phyloP scores from a whole-genome alignment of 1,284 basidiomycete genomes.

The Ganoderma leucocontextum region DNA sequence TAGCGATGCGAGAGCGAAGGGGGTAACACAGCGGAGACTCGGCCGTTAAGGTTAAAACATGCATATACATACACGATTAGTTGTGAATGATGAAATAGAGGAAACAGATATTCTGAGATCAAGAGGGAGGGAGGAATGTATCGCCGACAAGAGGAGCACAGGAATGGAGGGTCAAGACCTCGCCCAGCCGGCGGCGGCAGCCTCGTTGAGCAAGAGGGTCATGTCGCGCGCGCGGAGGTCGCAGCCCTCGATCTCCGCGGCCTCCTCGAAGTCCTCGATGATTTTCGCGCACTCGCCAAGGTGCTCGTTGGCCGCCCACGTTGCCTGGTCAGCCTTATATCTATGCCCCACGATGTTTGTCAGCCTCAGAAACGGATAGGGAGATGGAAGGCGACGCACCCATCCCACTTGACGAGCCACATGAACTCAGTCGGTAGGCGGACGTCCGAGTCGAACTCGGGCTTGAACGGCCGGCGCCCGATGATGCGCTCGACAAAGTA shows the following conservation, averaged over 20 bases:
- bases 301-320: slow-evolving; percentile 28
- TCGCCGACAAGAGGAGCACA: not conserved
- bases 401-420: slow-evolving; percentile 34
- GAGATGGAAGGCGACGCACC: slow-evolving; percentile 17
- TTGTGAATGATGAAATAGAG: not conserved
- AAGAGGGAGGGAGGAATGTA: not conserved
- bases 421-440: slow-evolving; percentile 19
- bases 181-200: slow-evolving; percentile 25
- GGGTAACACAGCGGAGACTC: not conserved
- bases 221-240: slow-evolving; percentile 15
- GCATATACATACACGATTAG: slow-evolving; percentile 7
- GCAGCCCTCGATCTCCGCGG: slow-evolving; percentile 30
- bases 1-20: slow-evolving; percentile 12
- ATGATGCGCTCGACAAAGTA: slow-evolving; percentile 36
- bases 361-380: not conserved
- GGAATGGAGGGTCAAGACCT: too few species aligned
- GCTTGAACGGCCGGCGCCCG: slow-evolving; percentile 28
- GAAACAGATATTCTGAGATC: not conserved
- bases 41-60: not conserved
- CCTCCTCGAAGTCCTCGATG: slow-evolving; percentile 32
- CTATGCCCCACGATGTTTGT: slow-evolving; percentile 7
- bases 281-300: slow-evolving; percentile 29
- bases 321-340: slow-evolving; percentile 27
- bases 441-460: slow-evolving; percentile 16
- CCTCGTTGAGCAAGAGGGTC: slow-evolving; percentile 28